A percentile compares a stretch with the other conserved stretches of the same genome.
Evolutionary conservation across 305 asterid genomes (phyloP).

Genomic region (Fraxinus albicans): DNA sequence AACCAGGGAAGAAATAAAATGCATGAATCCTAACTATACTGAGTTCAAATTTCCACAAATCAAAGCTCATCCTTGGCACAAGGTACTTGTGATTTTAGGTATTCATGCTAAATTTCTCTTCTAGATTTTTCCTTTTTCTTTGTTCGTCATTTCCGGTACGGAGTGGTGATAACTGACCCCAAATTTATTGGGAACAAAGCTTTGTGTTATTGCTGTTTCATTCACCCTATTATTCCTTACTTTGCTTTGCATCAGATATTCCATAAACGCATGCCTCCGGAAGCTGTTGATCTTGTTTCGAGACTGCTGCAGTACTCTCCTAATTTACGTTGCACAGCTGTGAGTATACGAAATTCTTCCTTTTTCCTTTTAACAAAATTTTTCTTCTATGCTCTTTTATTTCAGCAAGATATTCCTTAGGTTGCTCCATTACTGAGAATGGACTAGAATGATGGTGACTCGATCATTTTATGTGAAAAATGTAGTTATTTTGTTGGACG

Average conservation of each 20-base stretch:
- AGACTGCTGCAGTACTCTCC: conserved; percentile 95
- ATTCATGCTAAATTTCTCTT: background rate
- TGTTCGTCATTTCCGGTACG: background rate
- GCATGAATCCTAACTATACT: conserved; percentile 95
- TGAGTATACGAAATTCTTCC: conserved; percentile 38
- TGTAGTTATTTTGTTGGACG: background rate
- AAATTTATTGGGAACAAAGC: background rate
- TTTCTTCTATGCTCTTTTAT: background rate
- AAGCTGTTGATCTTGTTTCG: conserved; percentile 85
- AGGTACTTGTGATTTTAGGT: conserved; percentile 46
- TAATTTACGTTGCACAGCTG: conserved; percentile 83
- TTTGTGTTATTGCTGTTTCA: background rate
- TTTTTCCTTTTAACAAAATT: background rate
- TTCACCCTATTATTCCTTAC: conserved; percentile 8
- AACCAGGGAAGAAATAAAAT: conserved; percentile 92
- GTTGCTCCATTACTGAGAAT: background rate
- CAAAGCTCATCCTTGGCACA: conserved; percentile 88
- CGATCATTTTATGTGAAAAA: background rate
- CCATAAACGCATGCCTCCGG: conserved; percentile 92
- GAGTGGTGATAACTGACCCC: background rate
- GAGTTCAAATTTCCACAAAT: conserved; percentile 82
- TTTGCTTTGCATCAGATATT: conserved; percentile 60
- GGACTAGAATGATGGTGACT: background rate
- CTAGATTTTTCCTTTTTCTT: background rate
- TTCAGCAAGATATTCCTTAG: background rate